Percentiles rank a stretch among this genome's conserved stretches.
phyloP scores from a whole-genome alignment of 805 yeast genomes.

The Suhomyces vadensis region DNA sequence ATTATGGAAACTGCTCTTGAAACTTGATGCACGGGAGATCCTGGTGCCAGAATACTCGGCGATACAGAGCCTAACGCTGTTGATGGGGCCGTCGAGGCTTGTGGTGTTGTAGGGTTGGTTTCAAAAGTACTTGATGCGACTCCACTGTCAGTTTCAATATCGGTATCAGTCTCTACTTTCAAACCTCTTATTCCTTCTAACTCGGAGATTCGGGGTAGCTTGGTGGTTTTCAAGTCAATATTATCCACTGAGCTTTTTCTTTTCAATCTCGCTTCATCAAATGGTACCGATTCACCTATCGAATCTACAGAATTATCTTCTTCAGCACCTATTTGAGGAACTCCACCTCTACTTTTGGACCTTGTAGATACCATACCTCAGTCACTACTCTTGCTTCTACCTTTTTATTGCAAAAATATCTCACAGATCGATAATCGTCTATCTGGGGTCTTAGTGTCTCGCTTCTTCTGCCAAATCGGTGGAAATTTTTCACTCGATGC shows the following conservation, averaged over 20 bases:
- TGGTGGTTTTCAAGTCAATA: not conserved
- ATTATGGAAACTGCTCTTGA: conserved; percentile 4
- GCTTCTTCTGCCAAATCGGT: not conserved
- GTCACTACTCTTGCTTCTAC: not conserved
- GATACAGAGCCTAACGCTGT: not conserved
- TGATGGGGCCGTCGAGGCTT: not conserved
- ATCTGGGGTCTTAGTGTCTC: not conserved
- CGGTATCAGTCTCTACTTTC: not conserved
- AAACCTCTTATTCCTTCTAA: conserved; percentile 1
- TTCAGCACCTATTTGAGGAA: not conserved
- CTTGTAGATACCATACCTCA: conserved; percentile 6
- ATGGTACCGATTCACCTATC: not conserved
- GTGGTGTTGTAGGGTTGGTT: conserved; percentile 5
- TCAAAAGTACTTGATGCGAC: not conserved
- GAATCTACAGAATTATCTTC: not conserved
- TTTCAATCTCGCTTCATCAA: not conserved
- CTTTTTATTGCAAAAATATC: not conserved
- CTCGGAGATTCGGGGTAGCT: not conserved
- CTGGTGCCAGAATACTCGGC: not conserved
- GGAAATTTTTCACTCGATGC: conserved; percentile 9
- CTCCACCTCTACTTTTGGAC: not conserved
- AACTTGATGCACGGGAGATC: not conserved
- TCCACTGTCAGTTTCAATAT: not conserved
- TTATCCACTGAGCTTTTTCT: not conserved
- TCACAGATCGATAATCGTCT: not conserved